These are phyloP conservation scores for Lumnitzera racemosa DNA, from an alignment of 345 rosid genomes.

Conservation along the genomic window DNA sequence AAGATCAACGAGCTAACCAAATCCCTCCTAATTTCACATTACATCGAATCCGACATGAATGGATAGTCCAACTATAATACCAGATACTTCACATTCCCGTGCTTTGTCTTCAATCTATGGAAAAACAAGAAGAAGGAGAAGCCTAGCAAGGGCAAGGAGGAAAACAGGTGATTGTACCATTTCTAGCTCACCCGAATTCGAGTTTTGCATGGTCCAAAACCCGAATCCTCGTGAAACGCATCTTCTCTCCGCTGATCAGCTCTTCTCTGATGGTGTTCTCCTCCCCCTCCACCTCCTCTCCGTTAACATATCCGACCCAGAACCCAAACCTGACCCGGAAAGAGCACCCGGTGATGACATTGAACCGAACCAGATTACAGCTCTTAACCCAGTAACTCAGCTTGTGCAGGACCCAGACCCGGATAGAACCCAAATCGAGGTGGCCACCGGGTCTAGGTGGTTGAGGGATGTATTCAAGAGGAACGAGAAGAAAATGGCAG, in stretches of 20 bases:
- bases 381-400: background rate
- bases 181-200: conserved; percentile 43
- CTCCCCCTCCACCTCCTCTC: conserved; percentile 37
- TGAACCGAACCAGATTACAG: too few species aligned
- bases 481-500: conserved; percentile 20
- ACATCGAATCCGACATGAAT: too few species aligned
- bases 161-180: background rate
- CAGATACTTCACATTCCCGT: too few species aligned
- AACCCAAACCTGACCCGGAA: background rate
- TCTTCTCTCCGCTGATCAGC: conserved; percentile 27
- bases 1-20: too few species aligned
- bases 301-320: background rate
- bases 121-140: too few species aligned
- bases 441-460: conserved; percentile 36
- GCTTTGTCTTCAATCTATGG: too few species aligned
- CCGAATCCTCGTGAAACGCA: conserved; percentile 3
- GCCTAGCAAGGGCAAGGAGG: too few species aligned
- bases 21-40: too few species aligned
- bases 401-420: background rate
- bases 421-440: background rate
- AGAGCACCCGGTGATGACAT: too few species aligned
- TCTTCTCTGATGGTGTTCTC: conserved; percentile 39
- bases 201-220: conserved; percentile 44
- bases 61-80: too few species aligned
- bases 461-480: conserved; percentile 49